Conservation (phyloP, 352 stramenopile species). For the Phytophthora lateralis region DNA sequence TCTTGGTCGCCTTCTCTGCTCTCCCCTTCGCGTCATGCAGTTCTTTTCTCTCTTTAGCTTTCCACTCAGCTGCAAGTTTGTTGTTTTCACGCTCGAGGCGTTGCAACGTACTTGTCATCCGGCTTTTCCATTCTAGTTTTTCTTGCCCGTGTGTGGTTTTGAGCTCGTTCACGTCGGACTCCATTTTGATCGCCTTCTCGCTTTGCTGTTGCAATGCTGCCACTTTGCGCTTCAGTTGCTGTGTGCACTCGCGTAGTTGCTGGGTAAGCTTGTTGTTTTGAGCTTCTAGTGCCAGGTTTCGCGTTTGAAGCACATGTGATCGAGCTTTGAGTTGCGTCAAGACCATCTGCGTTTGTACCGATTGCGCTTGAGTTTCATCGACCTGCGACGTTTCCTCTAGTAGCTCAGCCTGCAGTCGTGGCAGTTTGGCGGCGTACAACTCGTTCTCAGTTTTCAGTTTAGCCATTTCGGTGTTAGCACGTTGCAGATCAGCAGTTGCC, state of each 20-base stretch:
- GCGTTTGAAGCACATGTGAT: conserved; percentile 52
- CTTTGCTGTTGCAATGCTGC: conserved; percentile 30
- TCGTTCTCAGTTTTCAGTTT: conserved; percentile 59
- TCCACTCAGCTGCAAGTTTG: conserved; percentile 30
- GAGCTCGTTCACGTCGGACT: conserved; percentile 33
- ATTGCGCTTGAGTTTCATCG: conserved; percentile 53
- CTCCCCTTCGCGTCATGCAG: conserved; percentile 32
- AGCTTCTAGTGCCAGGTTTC: conserved; percentile 29
- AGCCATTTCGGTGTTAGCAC: conserved; percentile 42
- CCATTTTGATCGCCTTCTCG: conserved; percentile 42
- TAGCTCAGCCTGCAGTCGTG: conserved; percentile 51
- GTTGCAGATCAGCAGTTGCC: conserved; percentile 41
- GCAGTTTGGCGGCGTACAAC: conserved; percentile 53
- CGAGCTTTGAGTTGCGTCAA: conserved; percentile 51
- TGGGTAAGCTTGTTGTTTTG: conserved; percentile 38
- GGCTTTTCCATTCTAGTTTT: conserved; percentile 41
- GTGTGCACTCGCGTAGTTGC: conserved; percentile 38
- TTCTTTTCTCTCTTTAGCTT: conserved; percentile 29
- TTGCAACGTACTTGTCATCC: conserved; percentile 32
- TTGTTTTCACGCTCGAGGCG: conserved; percentile 38
- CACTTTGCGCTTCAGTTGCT: conserved; percentile 39
- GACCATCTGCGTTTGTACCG: conserved; percentile 44
- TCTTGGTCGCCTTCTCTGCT: conserved; percentile 33
- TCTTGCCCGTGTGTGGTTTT: conserved; percentile 34
- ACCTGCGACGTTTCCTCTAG: conserved; percentile 50